These are phyloP conservation scores for Saccharum spontaneum DNA, from an alignment of 176 grass and related monocot species.

Conservation along the genomic window DNA sequence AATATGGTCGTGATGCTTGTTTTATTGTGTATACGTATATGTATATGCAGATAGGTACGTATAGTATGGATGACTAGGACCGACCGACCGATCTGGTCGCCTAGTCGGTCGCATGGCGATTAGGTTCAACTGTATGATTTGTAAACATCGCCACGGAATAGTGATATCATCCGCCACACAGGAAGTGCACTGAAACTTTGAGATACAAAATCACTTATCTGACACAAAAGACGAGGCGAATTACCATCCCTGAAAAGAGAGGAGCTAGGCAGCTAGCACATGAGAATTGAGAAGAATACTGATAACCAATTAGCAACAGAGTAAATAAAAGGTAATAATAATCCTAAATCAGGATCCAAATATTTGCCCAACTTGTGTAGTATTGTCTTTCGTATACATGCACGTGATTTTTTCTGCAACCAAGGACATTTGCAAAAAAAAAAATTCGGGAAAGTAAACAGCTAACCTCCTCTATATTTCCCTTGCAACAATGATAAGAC, in stretches of 20 bases:
- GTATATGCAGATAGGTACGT: no score
- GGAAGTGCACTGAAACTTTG: background rate
- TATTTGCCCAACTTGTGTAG: background rate
- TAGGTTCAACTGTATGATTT: background rate
- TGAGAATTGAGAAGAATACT: background rate
- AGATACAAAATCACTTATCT: background rate
- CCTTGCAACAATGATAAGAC: conserved; percentile 6
- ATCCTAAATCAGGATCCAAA: background rate
- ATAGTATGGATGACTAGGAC: no score
- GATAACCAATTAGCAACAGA: background rate
- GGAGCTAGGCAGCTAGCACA: background rate
- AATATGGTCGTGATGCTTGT: no score
- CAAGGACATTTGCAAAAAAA: background rate
- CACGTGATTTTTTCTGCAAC: background rate
- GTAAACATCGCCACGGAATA: background rate
- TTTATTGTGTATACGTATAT: no score
- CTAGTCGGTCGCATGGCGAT: background rate
- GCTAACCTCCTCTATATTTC: conserved; percentile 9
- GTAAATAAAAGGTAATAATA: background rate
- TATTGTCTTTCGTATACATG: conserved; percentile 33
- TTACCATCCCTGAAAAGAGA: background rate
- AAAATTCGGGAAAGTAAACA: background rate
- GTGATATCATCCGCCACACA: background rate
- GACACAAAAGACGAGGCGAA: background rate
- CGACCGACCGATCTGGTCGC: no score